Conservation (phyloP, 371 early-diverging fungal species). For the Mucor sp. region DNA sequence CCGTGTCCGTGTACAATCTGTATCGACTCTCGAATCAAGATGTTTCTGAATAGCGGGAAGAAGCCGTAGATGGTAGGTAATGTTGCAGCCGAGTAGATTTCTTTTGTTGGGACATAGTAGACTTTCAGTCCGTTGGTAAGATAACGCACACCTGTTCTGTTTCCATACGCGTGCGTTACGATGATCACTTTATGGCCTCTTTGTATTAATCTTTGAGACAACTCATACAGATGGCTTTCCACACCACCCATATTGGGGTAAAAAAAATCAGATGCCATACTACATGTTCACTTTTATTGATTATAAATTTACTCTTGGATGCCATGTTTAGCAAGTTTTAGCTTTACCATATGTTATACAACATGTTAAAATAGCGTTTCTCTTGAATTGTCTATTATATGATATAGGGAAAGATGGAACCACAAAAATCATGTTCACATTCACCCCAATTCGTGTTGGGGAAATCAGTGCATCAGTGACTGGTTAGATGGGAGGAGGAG, state of each 20-base stretch:
- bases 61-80: slow-evolving; percentile 94
- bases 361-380: slow-evolving; percentile 30
- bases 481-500: not conserved
- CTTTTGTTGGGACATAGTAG: slow-evolving; percentile 92
- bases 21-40: slow-evolving; percentile 90
- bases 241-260: slow-evolving; percentile 99
- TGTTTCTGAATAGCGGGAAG: slow-evolving; percentile 91
- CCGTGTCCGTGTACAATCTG: slow-evolving; percentile 98
- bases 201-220: slow-evolving; percentile 87
- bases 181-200: slow-evolving; percentile 94
- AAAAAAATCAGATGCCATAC: slow-evolving; percentile 97
- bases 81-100: slow-evolving; percentile 87
- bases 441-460: slow-evolving; percentile 4
- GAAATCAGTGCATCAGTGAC: not conserved
- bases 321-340: not conserved
- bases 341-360: slow-evolving; percentile 58
- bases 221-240: slow-evolving; percentile 95
- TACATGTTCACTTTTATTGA: slow-evolving; percentile 21
- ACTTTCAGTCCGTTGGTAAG: slow-evolving; percentile 96
- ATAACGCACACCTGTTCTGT: slow-evolving; percentile 88
- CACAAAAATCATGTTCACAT: not conserved
- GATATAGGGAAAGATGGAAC: not conserved
- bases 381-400: not conserved
- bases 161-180: slow-evolving; percentile 89
- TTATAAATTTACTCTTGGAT: not conserved